A percentile compares a stretch with the other conserved stretches of the same genome.
Conservation (phyloP, 2,329 filamentous ascomycete genomes). For the Curvularia eragrostidis region DNA sequence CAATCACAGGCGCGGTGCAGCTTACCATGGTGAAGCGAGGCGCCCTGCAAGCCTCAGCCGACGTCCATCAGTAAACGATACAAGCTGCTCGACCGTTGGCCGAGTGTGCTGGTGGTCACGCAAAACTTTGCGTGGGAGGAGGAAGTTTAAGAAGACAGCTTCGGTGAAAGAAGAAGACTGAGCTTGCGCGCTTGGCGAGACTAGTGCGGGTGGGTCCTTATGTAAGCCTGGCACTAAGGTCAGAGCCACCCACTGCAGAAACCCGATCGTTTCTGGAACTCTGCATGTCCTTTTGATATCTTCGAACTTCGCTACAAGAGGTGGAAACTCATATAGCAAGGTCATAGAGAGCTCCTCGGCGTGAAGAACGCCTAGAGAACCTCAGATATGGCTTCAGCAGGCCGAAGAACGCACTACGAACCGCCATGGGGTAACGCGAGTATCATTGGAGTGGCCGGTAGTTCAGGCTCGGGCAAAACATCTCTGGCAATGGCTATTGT, state of each 20-base stretch:
- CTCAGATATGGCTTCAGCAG: constrained; percentile 32
- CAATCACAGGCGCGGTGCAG: constrained; percentile 14
- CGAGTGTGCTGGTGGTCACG: constrained; percentile 38
- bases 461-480: constrained; percentile 94
- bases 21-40: constrained; percentile 48
- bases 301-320: constrained; percentile 15
- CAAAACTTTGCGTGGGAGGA: constrained; percentile 39
- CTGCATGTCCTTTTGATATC: constrained; percentile 25
- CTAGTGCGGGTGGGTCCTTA: constrained; percentile 25
- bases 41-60: constrained; percentile 41
- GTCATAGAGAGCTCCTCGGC: constrained; percentile 2
- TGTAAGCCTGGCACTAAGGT: constrained; percentile 23
- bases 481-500: constrained; percentile 93
- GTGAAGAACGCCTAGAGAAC: neutral
- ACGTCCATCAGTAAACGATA: constrained; percentile 44
- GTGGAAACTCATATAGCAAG: constrained; percentile 16
- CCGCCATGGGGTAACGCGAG: constrained; percentile 96
- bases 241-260: constrained; percentile 23
- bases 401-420: constrained; percentile 72
- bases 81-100: constrained; percentile 42
- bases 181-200: constrained; percentile 36
- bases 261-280: constrained; percentile 17
- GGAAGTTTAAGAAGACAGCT: constrained; percentile 28
- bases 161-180: constrained; percentile 34
- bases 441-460: constrained; percentile 95